Conservation (phyloP, 768 basidiomycete genomes). For the Tephrocybe sp. region DNA sequence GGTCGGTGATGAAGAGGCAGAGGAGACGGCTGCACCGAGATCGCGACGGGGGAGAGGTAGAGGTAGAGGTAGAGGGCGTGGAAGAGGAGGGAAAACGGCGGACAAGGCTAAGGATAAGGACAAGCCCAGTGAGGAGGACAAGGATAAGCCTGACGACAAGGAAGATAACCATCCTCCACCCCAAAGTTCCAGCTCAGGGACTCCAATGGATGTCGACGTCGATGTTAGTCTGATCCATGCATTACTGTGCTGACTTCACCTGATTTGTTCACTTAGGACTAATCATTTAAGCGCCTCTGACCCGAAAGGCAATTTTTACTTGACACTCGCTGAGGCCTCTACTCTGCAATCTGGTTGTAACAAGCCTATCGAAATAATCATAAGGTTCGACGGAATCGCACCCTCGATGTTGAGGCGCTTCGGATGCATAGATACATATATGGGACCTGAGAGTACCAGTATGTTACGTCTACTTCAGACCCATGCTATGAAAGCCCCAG, state of each 20-base stretch:
- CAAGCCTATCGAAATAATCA: too few relatives aligned
- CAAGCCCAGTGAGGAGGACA: slow-evolving; percentile 11
- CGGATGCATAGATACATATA: too few relatives aligned
- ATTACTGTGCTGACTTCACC: neutral
- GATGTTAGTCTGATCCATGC: slow-evolving; percentile 2
- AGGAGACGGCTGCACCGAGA: slow-evolving; percentile 27
- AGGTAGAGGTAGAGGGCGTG: slow-evolving; percentile 29
- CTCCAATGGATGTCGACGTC: slow-evolving; percentile 16
- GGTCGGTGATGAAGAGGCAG: slow-evolving; percentile 36
- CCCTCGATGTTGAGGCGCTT: too few relatives aligned
- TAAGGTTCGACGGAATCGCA: too few relatives aligned
- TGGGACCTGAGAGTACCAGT: neutral
- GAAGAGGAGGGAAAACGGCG: slow-evolving; percentile 24
- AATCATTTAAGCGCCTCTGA: neutral
- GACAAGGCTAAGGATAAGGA: slow-evolving; percentile 29
- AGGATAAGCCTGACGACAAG: too few relatives aligned
- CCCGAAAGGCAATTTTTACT: too few relatives aligned
- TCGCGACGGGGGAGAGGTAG: slow-evolving; percentile 31
- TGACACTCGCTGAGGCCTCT: too few relatives aligned
- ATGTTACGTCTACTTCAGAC: neutral
- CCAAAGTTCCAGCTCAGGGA: slow-evolving; percentile 11
- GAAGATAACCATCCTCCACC: slow-evolving; percentile 5
- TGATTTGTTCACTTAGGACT: neutral
- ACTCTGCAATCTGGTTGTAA: too few relatives aligned
- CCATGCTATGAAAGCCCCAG: neutral